Evolutionary conservation across 495 filamentous ascomycete genomes (phyloP).

Genomic region (Barbatosphaeria neglecta): DNA sequence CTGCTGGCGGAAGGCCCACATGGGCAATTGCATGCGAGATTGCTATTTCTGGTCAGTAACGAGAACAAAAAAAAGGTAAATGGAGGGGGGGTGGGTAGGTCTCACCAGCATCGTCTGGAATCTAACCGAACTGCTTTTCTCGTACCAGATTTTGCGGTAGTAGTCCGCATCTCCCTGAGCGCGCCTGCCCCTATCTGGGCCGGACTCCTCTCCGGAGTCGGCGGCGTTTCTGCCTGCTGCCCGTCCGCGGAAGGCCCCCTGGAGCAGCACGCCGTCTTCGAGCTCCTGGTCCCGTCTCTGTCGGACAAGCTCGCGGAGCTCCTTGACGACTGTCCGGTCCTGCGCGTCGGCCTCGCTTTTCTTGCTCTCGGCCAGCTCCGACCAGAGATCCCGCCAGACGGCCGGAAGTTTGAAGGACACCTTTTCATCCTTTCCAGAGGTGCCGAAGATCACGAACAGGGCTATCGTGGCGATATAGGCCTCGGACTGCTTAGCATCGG

Average conservation of each 20-base stretch:
- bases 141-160: constrained; percentile 55
- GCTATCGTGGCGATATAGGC: constrained; percentile 71
- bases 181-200: constrained; percentile 23
- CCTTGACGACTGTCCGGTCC: constrained; percentile 53
- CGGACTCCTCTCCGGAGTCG: constrained; percentile 30
- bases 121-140: constrained; percentile 49
- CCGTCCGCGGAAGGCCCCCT: constrained; percentile 57
- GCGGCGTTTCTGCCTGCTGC: constrained; percentile 33
- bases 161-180: constrained; percentile 21
- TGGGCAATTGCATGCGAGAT: constrained; percentile 65
- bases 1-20: constrained; percentile 72
- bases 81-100: background rate
- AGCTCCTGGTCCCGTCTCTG: constrained; percentile 43
- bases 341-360: constrained; percentile 54
- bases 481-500: constrained; percentile 70
- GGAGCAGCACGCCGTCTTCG: constrained; percentile 65
- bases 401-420: constrained; percentile 64
- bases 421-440: constrained; percentile 74
- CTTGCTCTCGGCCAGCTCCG: constrained; percentile 58
- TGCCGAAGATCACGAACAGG: constrained; percentile 67
- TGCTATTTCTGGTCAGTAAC: constrained; percentile 17
- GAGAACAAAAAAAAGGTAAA: background rate
- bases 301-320: constrained; percentile 50
- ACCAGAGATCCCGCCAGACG: constrained; percentile 77
- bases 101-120: constrained; percentile 48